Evolutionary conservation across 352 stramenopile species (phyloP), one percentile per base, ranked within the genome.

Genomic region (Globisporangium lucens): DNA sequence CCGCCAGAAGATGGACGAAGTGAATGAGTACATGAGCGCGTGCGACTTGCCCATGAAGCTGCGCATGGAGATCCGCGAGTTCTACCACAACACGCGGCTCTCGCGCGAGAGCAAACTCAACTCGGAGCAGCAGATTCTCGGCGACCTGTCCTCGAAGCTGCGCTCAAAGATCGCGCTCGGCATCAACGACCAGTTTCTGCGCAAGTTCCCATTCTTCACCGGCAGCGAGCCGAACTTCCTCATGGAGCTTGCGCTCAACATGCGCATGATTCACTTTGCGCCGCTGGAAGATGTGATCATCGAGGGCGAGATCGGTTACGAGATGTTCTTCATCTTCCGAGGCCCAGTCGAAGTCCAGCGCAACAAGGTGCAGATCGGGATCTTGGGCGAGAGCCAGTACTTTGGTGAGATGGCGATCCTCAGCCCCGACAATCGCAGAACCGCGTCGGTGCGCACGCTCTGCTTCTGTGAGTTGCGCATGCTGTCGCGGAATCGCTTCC

Each of bases 251-350:
- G 85, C 85, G 27, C 68, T 93, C 20, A 91, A 82, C 52, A 93
- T 93, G 85, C 83, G 85, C 59, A 91, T 93, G 85, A 82, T 93
- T 36, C 90, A 85, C 65, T 89, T 93, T 46, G 83, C 85, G 22
- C 85, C 85, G 0, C 68, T 90, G 13, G 85, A 93, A 66, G 85
- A 93, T 30, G 83, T 93, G 15, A 91, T 93, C 59, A 71, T 93
- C 3, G 85, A 93, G 55, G 85, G 85, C 24, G 85, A 93, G 66
- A 91, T 91, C 43, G 85, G 85, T 15, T 81, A 93, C 66, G 85
- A 93, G 61, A 93, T 93, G 85, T 93, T 93, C 63, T 93, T 91
- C 69, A 93, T 93, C 69, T 94, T 92, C 67, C 82, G 85, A 3
- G 85, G 85, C 2, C 83, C 87, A 9, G 85, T 91, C 38, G 85